Conservation (phyloP, 2,329 filamentous ascomycete genomes). For the Pyricularia grisea region DNA sequence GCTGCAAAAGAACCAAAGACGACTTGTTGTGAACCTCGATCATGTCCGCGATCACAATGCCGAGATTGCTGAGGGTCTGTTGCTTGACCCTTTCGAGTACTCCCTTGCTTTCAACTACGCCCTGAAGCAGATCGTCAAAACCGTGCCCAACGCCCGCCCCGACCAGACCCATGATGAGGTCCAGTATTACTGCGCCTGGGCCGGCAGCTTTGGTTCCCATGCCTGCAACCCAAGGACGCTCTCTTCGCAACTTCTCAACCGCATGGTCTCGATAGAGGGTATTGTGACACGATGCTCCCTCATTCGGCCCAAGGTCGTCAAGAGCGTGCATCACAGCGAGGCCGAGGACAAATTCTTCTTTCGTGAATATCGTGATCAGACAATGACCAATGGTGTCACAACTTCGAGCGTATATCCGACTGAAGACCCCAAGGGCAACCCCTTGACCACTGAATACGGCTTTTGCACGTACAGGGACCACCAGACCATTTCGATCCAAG, state of each 20-base stretch:
- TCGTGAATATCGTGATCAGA: slow-evolving; percentile 89
- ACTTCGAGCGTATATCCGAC: slow-evolving; percentile 91
- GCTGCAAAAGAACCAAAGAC: slow-evolving; percentile 57
- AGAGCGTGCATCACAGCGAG: slow-evolving; percentile 96
- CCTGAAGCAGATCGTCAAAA: slow-evolving; percentile 78
- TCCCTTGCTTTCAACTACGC: slow-evolving; percentile 82
- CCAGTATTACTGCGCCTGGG: slow-evolving; percentile 93
- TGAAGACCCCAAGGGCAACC: slow-evolving; percentile 87
- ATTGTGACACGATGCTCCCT: slow-evolving; percentile 96
- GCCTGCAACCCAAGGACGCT: slow-evolving; percentile 91
- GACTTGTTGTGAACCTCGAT: slow-evolving; percentile 70
- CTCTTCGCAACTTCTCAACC: slow-evolving; percentile 81
- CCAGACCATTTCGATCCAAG: slow-evolving; percentile 95
- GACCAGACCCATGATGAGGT: slow-evolving; percentile 71
- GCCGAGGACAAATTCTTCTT: slow-evolving; percentile 77
- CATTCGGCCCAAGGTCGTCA: slow-evolving; percentile 93
- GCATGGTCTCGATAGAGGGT: slow-evolving; percentile 94
- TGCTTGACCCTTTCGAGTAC: slow-evolving; percentile 83
- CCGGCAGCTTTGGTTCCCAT: slow-evolving; percentile 91
- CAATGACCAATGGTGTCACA: slow-evolving; percentile 86
- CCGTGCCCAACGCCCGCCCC: slow-evolving; percentile 64
- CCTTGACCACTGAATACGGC: slow-evolving; percentile 89
- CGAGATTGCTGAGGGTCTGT: slow-evolving; percentile 68
- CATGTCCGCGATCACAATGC: slow-evolving; percentile 81
- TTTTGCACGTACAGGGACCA: slow-evolving; percentile 94